Percentiles rank a stretch among this genome's conserved stretches.
These are phyloP conservation scores for Yarrowia sp. DNA, from an alignment of 805 yeast species.

Conservation along the genomic window DNA sequence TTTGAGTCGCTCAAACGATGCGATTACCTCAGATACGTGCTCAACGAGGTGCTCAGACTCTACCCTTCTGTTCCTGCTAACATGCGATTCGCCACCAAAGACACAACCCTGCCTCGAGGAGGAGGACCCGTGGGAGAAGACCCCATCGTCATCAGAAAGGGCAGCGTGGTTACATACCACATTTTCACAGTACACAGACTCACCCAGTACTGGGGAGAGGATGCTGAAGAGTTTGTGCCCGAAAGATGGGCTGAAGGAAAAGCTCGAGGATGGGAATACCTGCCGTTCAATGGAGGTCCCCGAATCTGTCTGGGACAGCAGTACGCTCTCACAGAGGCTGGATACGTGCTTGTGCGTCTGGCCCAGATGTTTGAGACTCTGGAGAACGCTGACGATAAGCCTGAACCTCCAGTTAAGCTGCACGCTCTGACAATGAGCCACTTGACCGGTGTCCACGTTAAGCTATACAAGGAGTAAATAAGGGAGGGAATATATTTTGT, in stretches of 20 bases:
- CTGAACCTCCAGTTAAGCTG: conserved; percentile 23
- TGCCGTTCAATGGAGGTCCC: conserved; percentile 64
- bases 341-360: conserved; percentile 55
- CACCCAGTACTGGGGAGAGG: conserved; percentile 54
- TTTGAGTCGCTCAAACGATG: conserved; percentile 59
- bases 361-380: conserved; percentile 44
- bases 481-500: too few species aligned
- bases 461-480: conserved; percentile 1
- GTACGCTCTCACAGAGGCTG: conserved; percentile 62
- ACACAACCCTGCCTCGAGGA: conserved; percentile 60
- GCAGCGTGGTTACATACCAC: conserved; percentile 53
- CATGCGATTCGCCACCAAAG: conserved; percentile 55
- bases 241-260: conserved; percentile 57
- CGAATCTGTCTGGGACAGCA: conserved; percentile 64
- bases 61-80: conserved; percentile 62
- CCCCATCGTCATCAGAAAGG: conserved; percentile 56
- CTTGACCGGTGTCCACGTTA: conserved; percentile 13
- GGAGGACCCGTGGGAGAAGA: conserved; percentile 55
- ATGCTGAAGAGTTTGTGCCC: conserved; percentile 55
- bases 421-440: conserved; percentile 35
- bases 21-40: conserved; percentile 56
- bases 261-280: conserved; percentile 53
- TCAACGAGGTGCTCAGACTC: conserved; percentile 59
- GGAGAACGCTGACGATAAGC: conserved; percentile 27
- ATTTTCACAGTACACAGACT: conserved; percentile 56